phyloP scores from a whole-genome alignment of 768 basidiomycete genomes.

The Tremella yokohamensis region DNA sequence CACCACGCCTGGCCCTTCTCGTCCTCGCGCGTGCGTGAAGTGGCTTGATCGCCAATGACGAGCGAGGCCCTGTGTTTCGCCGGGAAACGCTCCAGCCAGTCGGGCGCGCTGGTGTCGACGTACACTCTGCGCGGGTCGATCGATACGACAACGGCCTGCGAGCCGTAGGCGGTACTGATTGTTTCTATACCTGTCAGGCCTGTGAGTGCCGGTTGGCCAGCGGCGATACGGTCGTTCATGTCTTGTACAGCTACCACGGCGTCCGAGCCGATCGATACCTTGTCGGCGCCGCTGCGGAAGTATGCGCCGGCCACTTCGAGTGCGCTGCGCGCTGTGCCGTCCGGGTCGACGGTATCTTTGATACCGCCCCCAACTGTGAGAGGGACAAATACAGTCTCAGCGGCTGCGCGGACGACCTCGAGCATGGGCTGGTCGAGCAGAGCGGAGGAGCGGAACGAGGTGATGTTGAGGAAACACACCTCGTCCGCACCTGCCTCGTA shows the following conservation, averaged over 20 bases:
- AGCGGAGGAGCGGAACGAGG: constrained; percentile 95
- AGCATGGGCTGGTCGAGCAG: constrained; percentile 97
- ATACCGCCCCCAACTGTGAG: constrained; percentile 98
- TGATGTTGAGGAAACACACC: constrained; percentile 96
- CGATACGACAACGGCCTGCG: constrained; percentile 97
- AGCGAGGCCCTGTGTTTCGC: constrained; percentile 56
- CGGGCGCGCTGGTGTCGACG: constrained; percentile 57
- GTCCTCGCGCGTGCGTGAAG: constrained; percentile 53
- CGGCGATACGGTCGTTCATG: constrained; percentile 52
- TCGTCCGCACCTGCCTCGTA: constrained; percentile 89
- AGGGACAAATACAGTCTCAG: constrained; percentile 89
- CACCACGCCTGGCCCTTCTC: constrained; percentile 83
- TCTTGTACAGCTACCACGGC: constrained; percentile 91
- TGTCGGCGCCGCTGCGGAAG: constrained; percentile 96
- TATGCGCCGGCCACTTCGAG: constrained; percentile 93
- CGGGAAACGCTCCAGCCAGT: constrained; percentile 46
- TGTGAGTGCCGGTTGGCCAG: constrained; percentile 53
- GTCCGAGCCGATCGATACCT: constrained; percentile 95
- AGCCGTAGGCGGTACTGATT: constrained; percentile 82
- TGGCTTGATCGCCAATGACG: constrained; percentile 46
- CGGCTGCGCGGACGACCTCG: constrained; percentile 83
- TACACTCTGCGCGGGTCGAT: constrained; percentile 87
- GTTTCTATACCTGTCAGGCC: constrained; percentile 87
- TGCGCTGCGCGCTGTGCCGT: constrained; percentile 79
- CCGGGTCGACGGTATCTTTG: constrained; percentile 91